Conservation (phyloP, 2,329 filamentous ascomycete genomes). For the Fusarium sp. region DNA sequence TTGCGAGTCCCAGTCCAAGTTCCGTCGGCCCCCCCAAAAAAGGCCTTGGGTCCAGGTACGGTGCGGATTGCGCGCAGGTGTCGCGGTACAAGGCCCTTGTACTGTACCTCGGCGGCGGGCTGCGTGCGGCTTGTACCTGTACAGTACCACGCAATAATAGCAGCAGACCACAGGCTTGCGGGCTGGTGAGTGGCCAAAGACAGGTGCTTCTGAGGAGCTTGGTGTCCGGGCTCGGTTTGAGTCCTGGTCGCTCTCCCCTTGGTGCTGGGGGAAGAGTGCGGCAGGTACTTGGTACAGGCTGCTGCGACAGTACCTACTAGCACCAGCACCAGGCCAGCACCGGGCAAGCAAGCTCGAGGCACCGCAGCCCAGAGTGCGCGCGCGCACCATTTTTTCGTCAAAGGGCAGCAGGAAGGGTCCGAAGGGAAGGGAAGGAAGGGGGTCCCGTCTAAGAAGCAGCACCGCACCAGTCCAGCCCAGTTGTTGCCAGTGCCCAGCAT, state of each 20-base stretch:
- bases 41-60: slow-evolving; percentile 45
- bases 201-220: slow-evolving; percentile 36
- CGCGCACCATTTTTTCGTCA: slow-evolving; percentile 44
- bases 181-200: slow-evolving; percentile 41
- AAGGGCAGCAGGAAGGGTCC: slow-evolving; percentile 16
- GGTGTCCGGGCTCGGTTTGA: slow-evolving; percentile 39
- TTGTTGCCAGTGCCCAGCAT: slow-evolving; percentile 43
- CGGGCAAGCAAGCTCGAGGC: slow-evolving; percentile 3
- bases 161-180: slow-evolving; percentile 37
- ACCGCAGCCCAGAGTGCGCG: slow-evolving; percentile 25
- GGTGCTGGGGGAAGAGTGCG: slow-evolving; percentile 29
- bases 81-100: slow-evolving; percentile 50
- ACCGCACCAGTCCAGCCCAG: slow-evolving; percentile 19
- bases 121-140: slow-evolving; percentile 50
- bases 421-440: slow-evolving; percentile 34
- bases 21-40: slow-evolving; percentile 11
- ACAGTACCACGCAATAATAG: slow-evolving; percentile 54
- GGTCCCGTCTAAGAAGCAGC: slow-evolving; percentile 44
- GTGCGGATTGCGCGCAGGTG: slow-evolving; percentile 43
- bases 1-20: slow-evolving; percentile 37
- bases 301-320: slow-evolving; percentile 39
- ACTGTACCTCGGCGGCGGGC: slow-evolving; percentile 52
- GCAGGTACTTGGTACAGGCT: slow-evolving; percentile 27
- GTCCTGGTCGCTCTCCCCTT: slow-evolving; percentile 29
- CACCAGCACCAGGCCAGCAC: slow-evolving; percentile 33